These are phyloP conservation scores for Rutstroemia sydowiana DNA, from an alignment of 2,329 filamentous ascomycete genomes.

Conservation along the genomic window DNA sequence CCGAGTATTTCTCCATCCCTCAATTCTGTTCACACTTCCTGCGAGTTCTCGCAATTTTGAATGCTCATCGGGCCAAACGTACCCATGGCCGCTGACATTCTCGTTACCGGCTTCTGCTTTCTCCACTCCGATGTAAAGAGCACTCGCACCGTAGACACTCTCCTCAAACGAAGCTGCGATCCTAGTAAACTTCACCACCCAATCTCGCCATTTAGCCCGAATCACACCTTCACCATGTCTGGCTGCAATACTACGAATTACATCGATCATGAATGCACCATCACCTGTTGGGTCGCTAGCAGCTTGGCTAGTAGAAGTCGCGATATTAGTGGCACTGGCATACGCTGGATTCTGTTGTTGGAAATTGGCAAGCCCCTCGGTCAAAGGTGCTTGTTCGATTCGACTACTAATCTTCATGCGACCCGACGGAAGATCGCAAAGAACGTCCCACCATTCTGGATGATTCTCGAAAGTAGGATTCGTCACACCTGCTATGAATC, in stretches of 20 bases:
- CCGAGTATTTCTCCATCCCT: constrained; percentile 92
- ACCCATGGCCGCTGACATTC: constrained; percentile 74
- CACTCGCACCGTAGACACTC: constrained; percentile 86
- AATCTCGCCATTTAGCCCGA: constrained; percentile 85
- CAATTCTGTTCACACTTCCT: constrained; percentile 85
- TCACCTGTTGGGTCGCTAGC: constrained; percentile 73
- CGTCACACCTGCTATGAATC: constrained; percentile 95
- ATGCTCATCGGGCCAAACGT: constrained; percentile 84
- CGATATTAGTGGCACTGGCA: constrained; percentile 41
- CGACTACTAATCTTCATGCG: constrained; percentile 89
- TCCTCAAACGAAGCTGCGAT: constrained; percentile 94
- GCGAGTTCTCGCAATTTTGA: constrained; percentile 79
- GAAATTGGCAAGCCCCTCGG: constrained; percentile 81
- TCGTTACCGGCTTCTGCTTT: constrained; percentile 54
- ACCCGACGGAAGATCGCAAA: constrained; percentile 87
- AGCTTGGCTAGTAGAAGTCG: constrained; percentile 23
- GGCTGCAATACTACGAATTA: constrained; percentile 74
- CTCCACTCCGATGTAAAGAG: constrained; percentile 75
- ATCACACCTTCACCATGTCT: constrained; percentile 86
- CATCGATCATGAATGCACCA: constrained; percentile 77
- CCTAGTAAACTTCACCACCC: constrained; percentile 89
- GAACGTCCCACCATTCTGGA: constrained; percentile 95
- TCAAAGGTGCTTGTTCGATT: constrained; percentile 72
- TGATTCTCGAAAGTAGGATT: constrained; percentile 95
- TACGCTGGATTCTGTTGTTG: constrained; percentile 66